phyloP scores from a whole-genome alignment of 805 yeast species.

The Hanseniaspora taiwanica region DNA sequence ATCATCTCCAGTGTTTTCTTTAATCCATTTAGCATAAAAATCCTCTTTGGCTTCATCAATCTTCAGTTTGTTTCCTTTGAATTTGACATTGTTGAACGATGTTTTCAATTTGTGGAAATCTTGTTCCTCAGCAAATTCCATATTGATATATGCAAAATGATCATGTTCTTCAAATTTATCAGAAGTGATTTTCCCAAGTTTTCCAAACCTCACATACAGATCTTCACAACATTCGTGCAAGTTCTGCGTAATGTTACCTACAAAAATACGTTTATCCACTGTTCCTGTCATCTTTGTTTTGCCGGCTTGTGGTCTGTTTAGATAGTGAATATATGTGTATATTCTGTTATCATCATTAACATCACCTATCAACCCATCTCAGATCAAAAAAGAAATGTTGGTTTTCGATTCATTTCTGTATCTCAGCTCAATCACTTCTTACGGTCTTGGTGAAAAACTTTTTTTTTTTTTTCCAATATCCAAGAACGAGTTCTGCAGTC shows the following conservation, averaged over 20 bases:
- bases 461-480: too few relatives aligned
- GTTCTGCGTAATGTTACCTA: slow-evolving; percentile 19
- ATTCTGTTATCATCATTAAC: neutral
- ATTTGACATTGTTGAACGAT: slow-evolving; percentile 57
- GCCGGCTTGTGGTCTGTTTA: neutral
- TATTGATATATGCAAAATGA: slow-evolving; percentile 52
- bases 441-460: too few relatives aligned
- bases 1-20: slow-evolving; percentile 31
- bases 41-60: slow-evolving; percentile 43
- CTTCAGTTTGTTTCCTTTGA: slow-evolving; percentile 56
- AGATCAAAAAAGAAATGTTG: too few relatives aligned
- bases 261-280: slow-evolving; percentile 16
- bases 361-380: too few relatives aligned
- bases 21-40: slow-evolving; percentile 27
- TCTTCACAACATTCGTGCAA: slow-evolving; percentile 23
- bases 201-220: slow-evolving; percentile 41
- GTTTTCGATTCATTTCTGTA: too few relatives aligned
- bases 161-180: slow-evolving; percentile 43
- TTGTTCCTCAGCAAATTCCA: slow-evolving; percentile 35
- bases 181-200: slow-evolving; percentile 41
- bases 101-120: slow-evolving; percentile 34
- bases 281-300: neutral
- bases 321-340: neutral
- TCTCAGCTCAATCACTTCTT: too few relatives aligned
- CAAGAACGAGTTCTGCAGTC: too few relatives aligned